A percentile compares a stretch with the other conserved stretches of the same genome.
These are phyloP conservation scores for Candida nanaspora DNA, from an alignment of 805 yeast species.

Conservation along the genomic window DNA sequence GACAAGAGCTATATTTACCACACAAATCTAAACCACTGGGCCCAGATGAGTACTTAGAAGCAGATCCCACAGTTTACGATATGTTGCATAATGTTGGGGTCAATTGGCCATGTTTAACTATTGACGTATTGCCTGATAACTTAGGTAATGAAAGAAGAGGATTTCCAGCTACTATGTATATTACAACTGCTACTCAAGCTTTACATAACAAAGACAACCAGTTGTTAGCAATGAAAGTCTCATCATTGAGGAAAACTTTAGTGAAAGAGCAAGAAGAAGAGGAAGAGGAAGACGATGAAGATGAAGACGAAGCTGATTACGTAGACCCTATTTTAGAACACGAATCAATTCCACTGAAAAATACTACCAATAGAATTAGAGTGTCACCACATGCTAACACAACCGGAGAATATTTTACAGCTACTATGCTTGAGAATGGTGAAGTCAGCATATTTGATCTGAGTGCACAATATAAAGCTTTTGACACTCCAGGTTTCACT, in stretches of 20 bases:
- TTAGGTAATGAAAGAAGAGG: constrained; percentile 83
- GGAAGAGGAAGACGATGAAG: constrained; percentile 65
- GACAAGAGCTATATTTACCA: constrained; percentile 61
- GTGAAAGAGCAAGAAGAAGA: constrained; percentile 79
- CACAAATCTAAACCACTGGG: constrained; percentile 86
- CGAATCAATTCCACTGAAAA: constrained; percentile 67
- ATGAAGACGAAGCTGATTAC: constrained; percentile 59
- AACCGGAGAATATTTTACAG: constrained; percentile 79
- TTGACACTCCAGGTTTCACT: constrained; percentile 80
- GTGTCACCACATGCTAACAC: constrained; percentile 68
- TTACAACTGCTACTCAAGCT: constrained; percentile 94
- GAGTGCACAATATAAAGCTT: constrained; percentile 70
- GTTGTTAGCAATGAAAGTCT: constrained; percentile 72
- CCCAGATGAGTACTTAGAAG: constrained; percentile 92
- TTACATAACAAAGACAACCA: constrained; percentile 82
- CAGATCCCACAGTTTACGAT: constrained; percentile 93
- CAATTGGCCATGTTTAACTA: constrained; percentile 95
- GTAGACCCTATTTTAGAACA: constrained; percentile 83
- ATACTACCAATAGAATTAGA: constrained; percentile 85
- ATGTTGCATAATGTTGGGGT: constrained; percentile 91
- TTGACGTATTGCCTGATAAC: constrained; percentile 81
- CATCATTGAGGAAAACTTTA: constrained; percentile 76
- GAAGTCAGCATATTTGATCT: constrained; percentile 83
- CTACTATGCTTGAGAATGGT: constrained; percentile 84
- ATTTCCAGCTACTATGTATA: constrained; percentile 80